Base-by-base conservation (phyloP, 2,329 filamentous ascomycete genomes). In the Fusarium circinatum region DNA sequence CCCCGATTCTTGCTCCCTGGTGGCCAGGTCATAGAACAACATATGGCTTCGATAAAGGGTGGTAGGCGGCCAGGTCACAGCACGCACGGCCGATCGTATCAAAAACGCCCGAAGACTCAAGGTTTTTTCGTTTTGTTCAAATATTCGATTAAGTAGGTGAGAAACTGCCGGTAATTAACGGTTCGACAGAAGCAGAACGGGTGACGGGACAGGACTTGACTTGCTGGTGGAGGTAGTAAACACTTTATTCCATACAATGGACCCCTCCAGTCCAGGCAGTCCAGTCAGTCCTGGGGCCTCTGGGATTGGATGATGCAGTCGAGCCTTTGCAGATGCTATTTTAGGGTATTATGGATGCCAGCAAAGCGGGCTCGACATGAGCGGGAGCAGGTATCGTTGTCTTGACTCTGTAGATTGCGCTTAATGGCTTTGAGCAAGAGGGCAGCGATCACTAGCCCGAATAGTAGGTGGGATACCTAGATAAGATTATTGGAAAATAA, bases 311-410 rank as follows among this genome's bases (percentile, higher is more conserved):
- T 73, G 68, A 74, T 71, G 65, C 63, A 64, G 59, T 56, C 71
- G 64, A 68, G 61, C 55, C 68, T 72, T 59, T 66, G 58, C 62
- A 70, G 47, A 62, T 73, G 58, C 76, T 78, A 78, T 78, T 78
- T 76, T 78, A 64, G 52, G 70, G 62, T 59, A 63, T 34, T 63
- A 61, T 28, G 20, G 45, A 26, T 75, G 76, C 73, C 76, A 78
- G 28, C 73, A 68, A 73, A 76, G 49, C 48, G 71, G 68, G 63
- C 49, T 61, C 62, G 55, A 51, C 22, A 48, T 34, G 39, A 58
- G 63, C 34, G 24, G 36, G 41, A 42, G 22, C 30, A 52, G 24
- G 17, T 30, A 20, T 44, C 14, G 32, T 44, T 59, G 44, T 24
- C 49, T 44, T 56, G 28, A 15, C 28, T 51, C 52, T 24, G 30